Conservation (phyloP, 108 stramenopile species). For the Pseudonitzschia delicatissima region DNA sequence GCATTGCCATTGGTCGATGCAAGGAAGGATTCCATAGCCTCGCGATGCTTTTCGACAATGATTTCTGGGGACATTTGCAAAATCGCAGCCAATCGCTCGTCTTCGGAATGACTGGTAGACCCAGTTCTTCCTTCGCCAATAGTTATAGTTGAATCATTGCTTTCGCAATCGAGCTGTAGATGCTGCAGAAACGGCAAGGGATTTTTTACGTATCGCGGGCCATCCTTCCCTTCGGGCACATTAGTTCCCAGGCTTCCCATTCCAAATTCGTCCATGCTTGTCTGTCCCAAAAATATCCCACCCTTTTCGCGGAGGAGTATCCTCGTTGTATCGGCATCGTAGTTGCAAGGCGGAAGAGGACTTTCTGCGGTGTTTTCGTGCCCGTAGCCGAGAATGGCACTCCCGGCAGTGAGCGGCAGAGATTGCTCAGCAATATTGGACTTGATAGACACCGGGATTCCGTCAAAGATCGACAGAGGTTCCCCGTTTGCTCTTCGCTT, state of each 20-base stretch:
- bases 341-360: conserved; percentile 33
- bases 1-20: conserved; percentile 11
- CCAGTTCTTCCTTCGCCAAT: background rate
- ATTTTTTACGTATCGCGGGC: conserved; percentile 51
- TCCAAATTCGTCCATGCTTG: conserved; percentile 98
- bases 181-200: conserved; percentile 54
- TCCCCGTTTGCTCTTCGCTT: conserved; percentile 34
- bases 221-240: background rate
- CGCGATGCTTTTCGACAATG: conserved; percentile 22
- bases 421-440: conserved; percentile 86
- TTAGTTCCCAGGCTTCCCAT: conserved; percentile 91
- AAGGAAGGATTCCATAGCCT: conserved; percentile 10
- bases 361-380: background rate
- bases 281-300: conserved; percentile 84
- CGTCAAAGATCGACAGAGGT: conserved; percentile 58
- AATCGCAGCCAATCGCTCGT: conserved; percentile 23
- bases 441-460: conserved; percentile 93
- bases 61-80: conserved; percentile 12
- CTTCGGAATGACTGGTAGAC: conserved; percentile 7
- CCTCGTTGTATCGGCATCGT: conserved; percentile 82
- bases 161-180: conserved; percentile 11
- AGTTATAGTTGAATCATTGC: background rate
- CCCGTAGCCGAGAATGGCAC: conserved; percentile 58
- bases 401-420: conserved; percentile 76
- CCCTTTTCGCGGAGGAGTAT: conserved; percentile 62